Evolutionary conservation across 2,329 filamentous ascomycete genomes (phyloP).

Genomic region (Lachnellula willkommii): DNA sequence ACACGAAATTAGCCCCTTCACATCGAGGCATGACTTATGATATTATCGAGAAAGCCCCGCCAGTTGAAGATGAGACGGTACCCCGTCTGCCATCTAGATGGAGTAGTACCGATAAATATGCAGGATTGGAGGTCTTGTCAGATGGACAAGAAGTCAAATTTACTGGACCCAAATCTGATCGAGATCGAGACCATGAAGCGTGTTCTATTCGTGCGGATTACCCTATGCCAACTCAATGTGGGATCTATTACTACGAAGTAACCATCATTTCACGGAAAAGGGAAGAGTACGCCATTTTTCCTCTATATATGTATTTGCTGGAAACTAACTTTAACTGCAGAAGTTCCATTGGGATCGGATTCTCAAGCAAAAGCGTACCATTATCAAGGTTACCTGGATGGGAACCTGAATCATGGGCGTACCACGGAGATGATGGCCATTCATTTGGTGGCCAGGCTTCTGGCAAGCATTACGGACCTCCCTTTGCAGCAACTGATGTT

Average conservation of each 20-base stretch:
- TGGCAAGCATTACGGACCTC: constrained; percentile 52
- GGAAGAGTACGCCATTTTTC: constrained; percentile 50
- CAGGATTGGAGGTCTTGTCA: constrained; percentile 65
- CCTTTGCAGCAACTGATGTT: constrained; percentile 51
- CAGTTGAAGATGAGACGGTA: constrained; percentile 55
- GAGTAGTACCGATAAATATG: constrained; percentile 73
- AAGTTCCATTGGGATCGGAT: constrained; percentile 58
- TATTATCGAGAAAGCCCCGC: constrained; percentile 69
- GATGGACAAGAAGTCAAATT: constrained; percentile 70
- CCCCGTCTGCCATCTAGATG: constrained; percentile 73
- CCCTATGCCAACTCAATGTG: constrained; percentile 81
- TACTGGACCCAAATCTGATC: constrained; percentile 40
- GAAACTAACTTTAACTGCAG: constrained; percentile 32
- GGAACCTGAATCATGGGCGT: constrained; percentile 64
- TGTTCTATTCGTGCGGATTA: constrained; percentile 77
- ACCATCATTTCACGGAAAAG: constrained; percentile 60
- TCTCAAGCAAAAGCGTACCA: constrained; percentile 49
- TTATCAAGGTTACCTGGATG: constrained; percentile 57
- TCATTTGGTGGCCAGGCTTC: constrained; percentile 52
- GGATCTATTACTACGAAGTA: constrained; percentile 91
- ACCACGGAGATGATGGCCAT: constrained; percentile 64
- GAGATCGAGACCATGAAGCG: constrained; percentile 64
- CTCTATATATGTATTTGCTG: background rate
- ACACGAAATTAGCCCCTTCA: constrained; percentile 52
- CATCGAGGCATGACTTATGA: constrained; percentile 80